phyloP scores from a whole-genome alignment of 371 early-diverging fungal species.

The Sporodiniella umbellata region DNA sequence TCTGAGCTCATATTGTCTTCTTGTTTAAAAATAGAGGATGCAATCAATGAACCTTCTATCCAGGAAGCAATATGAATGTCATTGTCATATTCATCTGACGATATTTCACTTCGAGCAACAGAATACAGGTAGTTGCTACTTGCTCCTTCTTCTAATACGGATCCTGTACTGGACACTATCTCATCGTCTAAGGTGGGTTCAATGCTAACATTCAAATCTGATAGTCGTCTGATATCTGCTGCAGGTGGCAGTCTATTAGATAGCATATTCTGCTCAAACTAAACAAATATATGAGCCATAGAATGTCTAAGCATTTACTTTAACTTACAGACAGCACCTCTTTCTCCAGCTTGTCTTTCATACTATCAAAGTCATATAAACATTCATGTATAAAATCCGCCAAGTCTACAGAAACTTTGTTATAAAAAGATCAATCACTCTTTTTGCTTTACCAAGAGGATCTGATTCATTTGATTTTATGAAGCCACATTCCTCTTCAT shows the following conservation, averaged over 20 bases:
- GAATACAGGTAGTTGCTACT: not conserved
- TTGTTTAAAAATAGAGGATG: constrained; percentile 18
- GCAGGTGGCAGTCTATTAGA: constrained; percentile 23
- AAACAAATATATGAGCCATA: not conserved
- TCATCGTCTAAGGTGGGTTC: constrained; percentile 21
- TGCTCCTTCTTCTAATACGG: constrained; percentile 3
- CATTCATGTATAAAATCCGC: constrained; percentile 30
- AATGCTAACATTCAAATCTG: constrained; percentile 44
- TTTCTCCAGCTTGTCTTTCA: constrained; percentile 38
- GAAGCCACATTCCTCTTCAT: constrained; percentile 12
- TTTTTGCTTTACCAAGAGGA: constrained; percentile 17
- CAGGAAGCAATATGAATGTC: constrained; percentile 21
- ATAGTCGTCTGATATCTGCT: constrained; percentile 32
- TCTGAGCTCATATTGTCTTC: constrained; percentile 1
- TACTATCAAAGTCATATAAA: constrained; percentile 30
- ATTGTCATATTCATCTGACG: constrained; percentile 17
- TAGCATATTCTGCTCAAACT: constrained; percentile 35
- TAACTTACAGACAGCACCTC: constrained; percentile 17
- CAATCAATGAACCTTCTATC: constrained; percentile 20
- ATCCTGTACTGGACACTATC: not conserved
- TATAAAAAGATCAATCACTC: too few species aligned
- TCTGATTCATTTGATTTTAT: constrained; percentile 5
- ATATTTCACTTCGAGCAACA: constrained; percentile 4
- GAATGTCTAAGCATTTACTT: too few species aligned
- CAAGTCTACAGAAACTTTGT: constrained; percentile 11